Percentiles rank a stretch among this genome's conserved stretches.
Conservation (phyloP, 805 yeast genomes). For the Yarrowia sp. region DNA sequence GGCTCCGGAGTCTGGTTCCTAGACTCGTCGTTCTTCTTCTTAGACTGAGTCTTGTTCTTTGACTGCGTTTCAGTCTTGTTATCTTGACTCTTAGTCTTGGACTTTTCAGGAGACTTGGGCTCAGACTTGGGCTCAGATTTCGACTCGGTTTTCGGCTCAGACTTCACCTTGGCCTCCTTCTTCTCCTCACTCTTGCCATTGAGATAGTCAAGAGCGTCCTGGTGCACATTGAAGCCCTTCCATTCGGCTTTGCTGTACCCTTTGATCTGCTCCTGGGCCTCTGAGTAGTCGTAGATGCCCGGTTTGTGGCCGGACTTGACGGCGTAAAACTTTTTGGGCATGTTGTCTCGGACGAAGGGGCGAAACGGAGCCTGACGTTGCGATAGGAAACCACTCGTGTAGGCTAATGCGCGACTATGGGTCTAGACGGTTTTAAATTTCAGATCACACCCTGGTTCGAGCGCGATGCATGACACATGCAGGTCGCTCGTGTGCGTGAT, state of each 20-base stretch:
- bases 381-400: too few species aligned
- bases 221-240: neutral
- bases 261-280: neutral
- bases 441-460: neutral
- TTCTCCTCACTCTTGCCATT: neutral
- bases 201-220: neutral
- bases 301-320: neutral
- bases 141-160: too few species aligned
- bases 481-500: neutral
- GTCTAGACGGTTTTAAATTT: too few species aligned
- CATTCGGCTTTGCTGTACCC: neutral
- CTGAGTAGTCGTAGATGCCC: neutral
- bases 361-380: neutral
- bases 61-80: neutral
- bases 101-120: too few species aligned
- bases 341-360: neutral
- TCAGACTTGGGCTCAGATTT: too few species aligned
- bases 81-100: too few species aligned
- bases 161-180: too few species aligned
- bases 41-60: neutral
- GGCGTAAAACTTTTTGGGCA: conserved; percentile 3
- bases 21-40: too few species aligned
- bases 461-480: neutral
- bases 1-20: too few species aligned
- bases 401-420: too few species aligned